Evolutionary conservation across 306 rosid species (phyloP), one percentile per base, ranked within the genome.

Genomic region (Gastrolobium villosum): DNA sequence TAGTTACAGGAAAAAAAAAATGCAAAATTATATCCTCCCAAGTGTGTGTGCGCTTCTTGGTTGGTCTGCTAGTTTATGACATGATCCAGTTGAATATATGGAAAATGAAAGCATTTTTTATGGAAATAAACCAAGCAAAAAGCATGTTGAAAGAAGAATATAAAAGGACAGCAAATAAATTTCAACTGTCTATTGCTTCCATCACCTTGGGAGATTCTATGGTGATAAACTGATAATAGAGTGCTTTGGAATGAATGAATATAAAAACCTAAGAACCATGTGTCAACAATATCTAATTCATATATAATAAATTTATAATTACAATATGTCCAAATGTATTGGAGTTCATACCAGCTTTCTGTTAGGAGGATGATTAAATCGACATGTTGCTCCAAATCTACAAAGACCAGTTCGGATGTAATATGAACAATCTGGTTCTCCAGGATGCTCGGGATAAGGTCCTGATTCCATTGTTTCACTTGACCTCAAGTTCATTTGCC

Each of bases 311-410:
- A 66, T 28, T 44, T 61, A 60, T 49, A 68, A 77, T 52, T 31
- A 69, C 52, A 61, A 63, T 14, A 65, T 72, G 34, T 70, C 30
- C 11, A 77, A 69, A 50, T 74, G 76, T 30, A 82, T 32, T 74
- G 67, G 55, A 7, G 54, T 11, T 3, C 2, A 49, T 11, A n/a
- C 6, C 11, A 49, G 20, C 26, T 20, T 20, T 1, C 26, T 20
- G 26, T 20, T 20, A 49, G 6, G 20, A 49, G 20, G 6, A 10
- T 49, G 54, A 10, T 44, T 6, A 44, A 6, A 44, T 6, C 26
- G 26, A 20, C 26, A 20, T 20, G 26, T 20, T 20, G 26, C 26
- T 20, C 26, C 26, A 20, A 20, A 20, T 20, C 26, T 20, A 20
- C 26, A 20, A 20, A 20, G 0, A 20, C 26, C 26, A 20, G 26